Evolutionary conservation across 495 filamentous ascomycete species (phyloP).

Genomic region (Lasiosphaeria ovina): DNA sequence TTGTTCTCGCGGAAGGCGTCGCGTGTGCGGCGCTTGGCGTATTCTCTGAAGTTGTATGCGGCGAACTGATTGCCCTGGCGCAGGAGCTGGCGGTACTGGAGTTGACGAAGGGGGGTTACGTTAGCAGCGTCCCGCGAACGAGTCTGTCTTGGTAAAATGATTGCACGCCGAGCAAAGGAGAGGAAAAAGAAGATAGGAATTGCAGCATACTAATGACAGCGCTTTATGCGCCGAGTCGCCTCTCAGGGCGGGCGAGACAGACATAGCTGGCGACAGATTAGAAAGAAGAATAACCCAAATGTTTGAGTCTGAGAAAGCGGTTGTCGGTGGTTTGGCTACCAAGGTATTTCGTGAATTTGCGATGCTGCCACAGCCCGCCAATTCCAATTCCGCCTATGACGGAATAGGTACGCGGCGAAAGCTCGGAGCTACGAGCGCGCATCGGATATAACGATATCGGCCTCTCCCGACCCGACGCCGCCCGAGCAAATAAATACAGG

Average conservation of each 20-base stretch:
- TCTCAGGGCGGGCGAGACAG: conserved; percentile 47
- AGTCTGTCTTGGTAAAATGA: neutral
- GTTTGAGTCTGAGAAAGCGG: no score
- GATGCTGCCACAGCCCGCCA: no score
- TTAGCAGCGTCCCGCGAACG: conserved; percentile 5
- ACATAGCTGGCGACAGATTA: conserved; percentile 33
- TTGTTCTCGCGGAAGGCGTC: conserved; percentile 86
- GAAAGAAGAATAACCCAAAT: neutral
- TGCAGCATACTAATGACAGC: conserved; percentile 62
- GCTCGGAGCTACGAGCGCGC: conserved; percentile 11
- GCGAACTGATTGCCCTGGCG: conserved; percentile 85
- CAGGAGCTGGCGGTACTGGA: conserved; percentile 86
- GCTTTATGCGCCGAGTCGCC: conserved; percentile 68
- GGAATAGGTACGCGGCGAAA: conserved; percentile 17
- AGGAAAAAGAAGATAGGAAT: neutral
- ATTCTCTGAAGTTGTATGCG: conserved; percentile 95
- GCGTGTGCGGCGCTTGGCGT: conserved; percentile 81
- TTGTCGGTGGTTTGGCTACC: neutral
- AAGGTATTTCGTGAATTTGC: no score
- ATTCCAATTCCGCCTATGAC: conserved; percentile 17
- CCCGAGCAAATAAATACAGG: no score
- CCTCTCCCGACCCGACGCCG: neutral
- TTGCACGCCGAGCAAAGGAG: neutral
- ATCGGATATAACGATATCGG: conserved; percentile 11
- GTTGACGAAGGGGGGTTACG: neutral